Evolutionary conservation across 192 early-diverging fungal species (phyloP), one percentile per base, ranked within the genome.

Genomic region (Mycoemilia scoparia): DNA sequence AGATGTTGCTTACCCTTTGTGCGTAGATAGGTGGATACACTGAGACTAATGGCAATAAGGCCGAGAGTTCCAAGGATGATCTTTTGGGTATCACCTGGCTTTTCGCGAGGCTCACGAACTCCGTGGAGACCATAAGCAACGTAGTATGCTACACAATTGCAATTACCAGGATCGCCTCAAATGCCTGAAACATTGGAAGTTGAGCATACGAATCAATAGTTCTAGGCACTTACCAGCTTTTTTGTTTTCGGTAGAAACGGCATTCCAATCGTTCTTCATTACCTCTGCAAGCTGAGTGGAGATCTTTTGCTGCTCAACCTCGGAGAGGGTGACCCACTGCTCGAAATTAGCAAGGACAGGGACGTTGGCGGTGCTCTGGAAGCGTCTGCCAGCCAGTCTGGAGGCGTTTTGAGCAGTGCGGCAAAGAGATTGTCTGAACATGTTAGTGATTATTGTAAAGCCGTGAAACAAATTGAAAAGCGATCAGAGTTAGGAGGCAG

Each of bases 211-310:
- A 45, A 34, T 41, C 7, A 13, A 14, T 16, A 5, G 5, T 13
- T 40, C 20, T 41, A 77, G 21, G 20, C 23, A 56, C 60, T 63
- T 63, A 63, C 60, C 22, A 46, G 93, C 84, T 51, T 83, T 77
- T 79, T 97, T 97, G 66, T 97, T 74, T 34, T 95, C 90, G 49
- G 81, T 43, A 32, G 88, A 60, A 45, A 97, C 57, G 44, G 73
- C 69, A 67, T 82, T 82, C 93, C 93, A 97, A 71, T 97, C 87
- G 29, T 71, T 80, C 71, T 88, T 89, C 71, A 93, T 85, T 43
- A 65, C 67, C 54, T 81, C 81, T 42, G 68, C 67, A 18, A 97
- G 70, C 24, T 67, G 51, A 47, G 77, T 82, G 38, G 79, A 59
- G 35, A 92, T 73, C 36, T 80, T 74, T 38, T 62, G 64, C 69